These are phyloP conservation scores for Agrostemma githago DNA, from an alignment of 148 eudicot genomes.

Conservation along the genomic window DNA sequence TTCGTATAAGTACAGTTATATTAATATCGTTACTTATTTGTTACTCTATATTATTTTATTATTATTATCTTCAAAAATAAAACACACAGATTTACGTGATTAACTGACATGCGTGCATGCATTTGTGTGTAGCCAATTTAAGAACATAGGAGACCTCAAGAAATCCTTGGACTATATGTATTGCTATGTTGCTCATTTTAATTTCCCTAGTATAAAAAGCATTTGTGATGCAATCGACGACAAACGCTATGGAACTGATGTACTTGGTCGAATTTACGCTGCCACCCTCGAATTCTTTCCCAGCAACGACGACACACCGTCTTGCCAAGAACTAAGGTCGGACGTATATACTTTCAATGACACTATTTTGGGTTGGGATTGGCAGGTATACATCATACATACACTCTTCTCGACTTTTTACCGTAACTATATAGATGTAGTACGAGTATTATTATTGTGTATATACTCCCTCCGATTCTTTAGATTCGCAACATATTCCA, in stretches of 20 bases:
- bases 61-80: neutral
- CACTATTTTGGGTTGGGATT: slow-evolving; percentile 19
- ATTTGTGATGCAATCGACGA: slow-evolving; percentile 26
- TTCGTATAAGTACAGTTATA: no score
- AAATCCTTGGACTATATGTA: slow-evolving; percentile 14
- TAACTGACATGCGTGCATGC: no score
- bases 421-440: no score
- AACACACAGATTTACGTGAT: neutral
- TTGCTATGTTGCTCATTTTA: slow-evolving; percentile 13
- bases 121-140: slow-evolving; percentile 15
- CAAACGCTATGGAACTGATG: neutral
- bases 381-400: slow-evolving; percentile 22
- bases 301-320: neutral
- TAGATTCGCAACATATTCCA: no score
- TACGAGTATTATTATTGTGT: no score
- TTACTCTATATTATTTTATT: no score
- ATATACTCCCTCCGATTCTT: no score
- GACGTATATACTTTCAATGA: neutral
- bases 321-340: slow-evolving; percentile 3
- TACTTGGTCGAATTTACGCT: slow-evolving; percentile 20
- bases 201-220: neutral
- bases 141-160: slow-evolving; percentile 12
- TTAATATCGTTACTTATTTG: no score
- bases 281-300: slow-evolving; percentile 10
- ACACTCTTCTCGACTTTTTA: no score